These are phyloP conservation scores for Leonotis leonurus DNA, from an alignment of 257 asterid genomes.

Conservation along the genomic window DNA sequence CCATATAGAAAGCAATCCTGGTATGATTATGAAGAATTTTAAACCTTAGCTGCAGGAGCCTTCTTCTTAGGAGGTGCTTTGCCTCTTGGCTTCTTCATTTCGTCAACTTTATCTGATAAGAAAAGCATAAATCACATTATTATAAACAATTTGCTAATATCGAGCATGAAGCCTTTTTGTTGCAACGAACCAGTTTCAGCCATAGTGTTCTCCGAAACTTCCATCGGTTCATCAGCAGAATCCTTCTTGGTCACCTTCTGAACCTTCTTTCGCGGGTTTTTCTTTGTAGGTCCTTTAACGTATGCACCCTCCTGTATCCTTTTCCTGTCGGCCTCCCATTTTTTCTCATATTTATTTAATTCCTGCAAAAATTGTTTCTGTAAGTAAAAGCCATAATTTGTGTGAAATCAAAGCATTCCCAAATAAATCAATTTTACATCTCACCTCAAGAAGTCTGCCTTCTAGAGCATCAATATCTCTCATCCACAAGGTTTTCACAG, in stretches of 20 bases:
- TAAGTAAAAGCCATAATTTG: not conserved
- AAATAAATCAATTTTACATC: constrained; percentile 12
- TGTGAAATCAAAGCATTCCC: not conserved
- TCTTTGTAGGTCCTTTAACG: constrained; percentile 27
- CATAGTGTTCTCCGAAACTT: constrained; percentile 34
- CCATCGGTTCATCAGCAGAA: constrained; percentile 48
- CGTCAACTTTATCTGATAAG: constrained; percentile 35
- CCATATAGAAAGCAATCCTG: not conserved
- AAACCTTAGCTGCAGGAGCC: constrained; percentile 68
- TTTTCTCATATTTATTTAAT: constrained; percentile 35
- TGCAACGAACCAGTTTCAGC: constrained; percentile 43
- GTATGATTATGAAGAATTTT: not conserved
- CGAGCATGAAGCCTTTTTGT: not conserved
- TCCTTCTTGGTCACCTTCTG: constrained; percentile 44
- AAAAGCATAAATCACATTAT: not conserved
- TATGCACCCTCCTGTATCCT: constrained; percentile 26
- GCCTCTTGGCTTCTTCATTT: constrained; percentile 53
- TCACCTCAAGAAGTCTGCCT: constrained; percentile 47
- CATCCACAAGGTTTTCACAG: constrained; percentile 63
- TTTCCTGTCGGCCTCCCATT: constrained; percentile 34
- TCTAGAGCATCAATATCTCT: constrained; percentile 79
- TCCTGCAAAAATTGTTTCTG: constrained; percentile 35
- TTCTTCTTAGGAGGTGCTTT: constrained; percentile 59
- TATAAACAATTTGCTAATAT: not conserved
- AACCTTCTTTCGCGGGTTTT: constrained; percentile 43